Evolutionary conservation across 2,329 filamentous ascomycete species (phyloP).

Genomic region (Pestalotiopsis sp.): DNA sequence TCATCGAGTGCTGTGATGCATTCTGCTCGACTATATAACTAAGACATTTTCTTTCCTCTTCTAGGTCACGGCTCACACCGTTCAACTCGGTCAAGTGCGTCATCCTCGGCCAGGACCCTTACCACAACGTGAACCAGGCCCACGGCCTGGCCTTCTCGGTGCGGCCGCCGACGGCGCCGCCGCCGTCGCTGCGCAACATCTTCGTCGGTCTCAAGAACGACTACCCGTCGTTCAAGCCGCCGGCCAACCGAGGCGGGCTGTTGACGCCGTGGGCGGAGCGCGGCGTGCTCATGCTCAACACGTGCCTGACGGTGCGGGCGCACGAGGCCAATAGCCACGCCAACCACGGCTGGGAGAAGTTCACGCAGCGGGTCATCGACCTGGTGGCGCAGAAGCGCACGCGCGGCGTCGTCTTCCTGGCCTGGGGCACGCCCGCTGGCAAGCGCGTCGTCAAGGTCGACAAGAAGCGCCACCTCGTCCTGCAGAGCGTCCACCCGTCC

Average conservation of each 20-base stretch:
- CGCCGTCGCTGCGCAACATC: constrained; percentile 91
- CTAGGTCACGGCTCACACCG: constrained; percentile 90
- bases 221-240: constrained; percentile 77
- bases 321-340: constrained; percentile 86
- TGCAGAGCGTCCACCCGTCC: constrained; percentile 88
- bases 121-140: constrained; percentile 94
- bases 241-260: constrained; percentile 77
- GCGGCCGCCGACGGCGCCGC: constrained; percentile 82
- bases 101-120: constrained; percentile 94
- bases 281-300: constrained; percentile 91
- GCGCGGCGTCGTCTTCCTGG: constrained; percentile 88
- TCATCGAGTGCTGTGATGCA: not conserved
- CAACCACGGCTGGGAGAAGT: constrained; percentile 86
- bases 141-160: constrained; percentile 97
- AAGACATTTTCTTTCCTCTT: not conserved
- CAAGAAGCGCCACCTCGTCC: constrained; percentile 72
- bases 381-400: constrained; percentile 76
- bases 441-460: constrained; percentile 78
- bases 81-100: constrained; percentile 88
- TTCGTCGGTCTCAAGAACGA: constrained; percentile 86
- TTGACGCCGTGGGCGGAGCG: constrained; percentile 93
- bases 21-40: not conserved
- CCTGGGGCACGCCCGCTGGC: constrained; percentile 86
- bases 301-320: constrained; percentile 88
- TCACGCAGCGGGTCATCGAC: constrained; percentile 92